These are phyloP conservation scores for Dothistroma pini DNA, from an alignment of 2,329 filamentous ascomycete species.

Conservation along the genomic window DNA sequence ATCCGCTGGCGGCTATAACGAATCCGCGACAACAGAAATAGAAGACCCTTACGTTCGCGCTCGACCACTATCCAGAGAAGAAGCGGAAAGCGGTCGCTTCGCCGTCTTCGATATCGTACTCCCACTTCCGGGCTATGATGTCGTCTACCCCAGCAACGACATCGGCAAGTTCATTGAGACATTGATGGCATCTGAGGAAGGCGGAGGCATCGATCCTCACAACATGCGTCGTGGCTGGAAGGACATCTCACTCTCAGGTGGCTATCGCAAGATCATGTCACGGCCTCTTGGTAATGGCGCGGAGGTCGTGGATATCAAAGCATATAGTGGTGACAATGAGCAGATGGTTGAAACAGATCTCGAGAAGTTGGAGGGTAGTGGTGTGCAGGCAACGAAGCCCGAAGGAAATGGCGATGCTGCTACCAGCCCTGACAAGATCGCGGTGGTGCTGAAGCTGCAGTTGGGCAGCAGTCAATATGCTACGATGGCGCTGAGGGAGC, in stretches of 20 bases:
- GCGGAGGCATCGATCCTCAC: conserved; percentile 75
- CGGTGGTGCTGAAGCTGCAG: conserved; percentile 69
- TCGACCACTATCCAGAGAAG: conserved; percentile 69
- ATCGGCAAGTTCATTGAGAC: conserved; percentile 78
- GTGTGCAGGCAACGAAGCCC: conserved; percentile 21
- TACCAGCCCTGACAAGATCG: conserved; percentile 51
- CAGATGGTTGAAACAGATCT: conserved; percentile 89
- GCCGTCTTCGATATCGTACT: conserved; percentile 85
- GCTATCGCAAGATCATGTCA: conserved; percentile 81
- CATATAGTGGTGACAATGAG: conserved; percentile 67
- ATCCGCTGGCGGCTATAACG: conserved; percentile 8
- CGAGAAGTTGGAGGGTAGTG: conserved; percentile 53
- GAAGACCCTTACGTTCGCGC: conserved; percentile 65
- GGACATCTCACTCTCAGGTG: conserved; percentile 83
- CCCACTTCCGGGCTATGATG: conserved; percentile 86
- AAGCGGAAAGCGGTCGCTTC: conserved; percentile 71
- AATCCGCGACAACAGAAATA: conserved; percentile 7
- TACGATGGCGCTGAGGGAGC: conserved; percentile 74
- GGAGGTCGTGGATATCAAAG: conserved; percentile 61
- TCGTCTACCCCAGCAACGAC: conserved; percentile 79
- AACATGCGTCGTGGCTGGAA: conserved; percentile 83
- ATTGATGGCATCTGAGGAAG: conserved; percentile 78
- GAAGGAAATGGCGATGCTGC: conserved; percentile 18
- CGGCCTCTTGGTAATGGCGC: conserved; percentile 54
- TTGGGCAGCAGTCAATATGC: conserved; percentile 78